A percentile compares a stretch with the other conserved stretches of the same genome.
These are phyloP conservation scores for Casaregolazyma lundiana DNA, from an alignment of 1,139 yeast species.

Conservation along the genomic window DNA sequence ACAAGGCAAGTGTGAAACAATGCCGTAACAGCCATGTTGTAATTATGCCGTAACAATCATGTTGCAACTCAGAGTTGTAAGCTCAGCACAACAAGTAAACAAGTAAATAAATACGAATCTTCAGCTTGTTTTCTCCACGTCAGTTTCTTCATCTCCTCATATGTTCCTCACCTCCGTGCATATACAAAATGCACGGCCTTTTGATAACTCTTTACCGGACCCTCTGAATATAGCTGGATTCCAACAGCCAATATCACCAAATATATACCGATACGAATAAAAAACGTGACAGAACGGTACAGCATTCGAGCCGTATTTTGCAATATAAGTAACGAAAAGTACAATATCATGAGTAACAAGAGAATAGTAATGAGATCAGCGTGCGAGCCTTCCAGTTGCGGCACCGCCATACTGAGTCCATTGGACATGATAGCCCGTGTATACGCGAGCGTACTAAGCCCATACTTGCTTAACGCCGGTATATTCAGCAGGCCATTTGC, in stretches of 20 bases:
- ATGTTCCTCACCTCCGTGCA: background rate
- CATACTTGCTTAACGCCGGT: background rate
- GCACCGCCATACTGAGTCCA: slow-evolving; percentile 7
- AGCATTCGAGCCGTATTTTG: slow-evolving; percentile 29
- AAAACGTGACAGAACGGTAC: slow-evolving; percentile 23
- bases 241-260: slow-evolving; percentile 18
- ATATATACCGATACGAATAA: slow-evolving; percentile 20
- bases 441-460: background rate
- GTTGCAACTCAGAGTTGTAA: too few relatives aligned
- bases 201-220: slow-evolving; percentile 15
- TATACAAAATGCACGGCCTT: background rate
- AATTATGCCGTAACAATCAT: too few relatives aligned
- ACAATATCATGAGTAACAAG: slow-evolving; percentile 25
- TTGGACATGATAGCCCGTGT: slow-evolving; percentile 1
- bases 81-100: too few relatives aligned
- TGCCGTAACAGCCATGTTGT: too few relatives aligned
- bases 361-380: slow-evolving; percentile 25
- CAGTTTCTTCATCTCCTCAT: too few relatives aligned
- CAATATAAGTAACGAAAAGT: slow-evolving; percentile 28
- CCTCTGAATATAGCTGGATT: slow-evolving; percentile 25
- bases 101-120: too few relatives aligned
- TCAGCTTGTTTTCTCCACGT: too few relatives aligned
- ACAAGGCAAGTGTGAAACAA: too few relatives aligned
- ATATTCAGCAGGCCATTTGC: background rate
- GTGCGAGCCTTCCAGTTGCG: slow-evolving; percentile 2